Evolutionary conservation across 2,329 filamentous ascomycete species (phyloP).

Genomic region (Diplodia intermedia): DNA sequence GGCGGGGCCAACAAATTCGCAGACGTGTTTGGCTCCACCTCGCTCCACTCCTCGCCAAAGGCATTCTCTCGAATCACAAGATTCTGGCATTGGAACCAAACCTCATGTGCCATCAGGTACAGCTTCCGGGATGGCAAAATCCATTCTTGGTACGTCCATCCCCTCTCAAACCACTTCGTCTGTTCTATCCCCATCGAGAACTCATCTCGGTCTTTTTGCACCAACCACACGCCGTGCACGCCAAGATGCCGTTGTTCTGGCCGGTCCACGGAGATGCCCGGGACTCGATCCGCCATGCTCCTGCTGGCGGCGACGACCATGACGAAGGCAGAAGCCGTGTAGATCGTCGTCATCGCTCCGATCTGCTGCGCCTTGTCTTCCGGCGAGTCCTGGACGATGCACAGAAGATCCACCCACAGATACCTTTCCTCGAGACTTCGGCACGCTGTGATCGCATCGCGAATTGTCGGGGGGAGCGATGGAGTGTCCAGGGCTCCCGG

Average conservation of each 20-base stretch:
- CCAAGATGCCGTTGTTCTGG: background rate
- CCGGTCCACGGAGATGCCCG: background rate
- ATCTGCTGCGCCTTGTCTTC: constrained; percentile 15
- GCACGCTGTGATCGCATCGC: too few relatives aligned
- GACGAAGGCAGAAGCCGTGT: background rate
- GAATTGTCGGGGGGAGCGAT: too few relatives aligned
- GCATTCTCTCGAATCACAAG: background rate
- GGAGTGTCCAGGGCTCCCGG: too few relatives aligned
- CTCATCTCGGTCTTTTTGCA: background rate
- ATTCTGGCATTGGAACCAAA: background rate
- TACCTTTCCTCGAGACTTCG: too few relatives aligned
- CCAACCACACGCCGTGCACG: background rate
- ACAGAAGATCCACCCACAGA: too few relatives aligned
- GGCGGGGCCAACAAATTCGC: too few relatives aligned
- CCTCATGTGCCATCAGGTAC: background rate
- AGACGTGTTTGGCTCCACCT: background rate
- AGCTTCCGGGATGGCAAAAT: background rate
- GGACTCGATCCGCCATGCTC: background rate
- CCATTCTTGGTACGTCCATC: background rate
- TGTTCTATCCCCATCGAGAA: background rate
- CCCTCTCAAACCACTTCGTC: background rate
- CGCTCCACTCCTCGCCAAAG: background rate
- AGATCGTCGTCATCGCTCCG: constrained; percentile 4
- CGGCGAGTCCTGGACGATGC: too few relatives aligned
- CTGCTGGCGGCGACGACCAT: background rate